Evolutionary conservation across 148 eudicot genomes (phyloP).

Genomic region (Diospyros kaki): DNA sequence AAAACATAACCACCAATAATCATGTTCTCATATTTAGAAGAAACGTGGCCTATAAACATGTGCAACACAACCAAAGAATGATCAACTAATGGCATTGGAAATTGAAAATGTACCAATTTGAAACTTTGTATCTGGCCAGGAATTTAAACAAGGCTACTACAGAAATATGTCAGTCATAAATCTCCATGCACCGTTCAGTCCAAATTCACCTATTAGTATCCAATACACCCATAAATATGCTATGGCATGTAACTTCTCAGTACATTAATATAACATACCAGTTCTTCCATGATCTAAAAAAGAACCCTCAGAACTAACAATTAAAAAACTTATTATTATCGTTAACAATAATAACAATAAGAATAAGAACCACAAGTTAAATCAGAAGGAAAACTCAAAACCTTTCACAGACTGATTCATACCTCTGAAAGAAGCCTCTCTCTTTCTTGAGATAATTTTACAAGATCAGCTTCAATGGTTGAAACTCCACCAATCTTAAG

Average conservation of each 20-base stretch:
- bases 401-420: slow-evolving; percentile 12
- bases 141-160: neutral
- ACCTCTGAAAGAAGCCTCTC: slow-evolving; percentile 94
- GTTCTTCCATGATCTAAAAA: neutral
- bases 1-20: slow-evolving; percentile 16
- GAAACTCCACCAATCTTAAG: slow-evolving; percentile 58
- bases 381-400: neutral
- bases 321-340: neutral
- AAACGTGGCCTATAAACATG: neutral
- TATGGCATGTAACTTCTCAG: neutral
- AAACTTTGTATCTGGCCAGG: neutral
- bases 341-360: no score
- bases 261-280: neutral
- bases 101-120: neutral
- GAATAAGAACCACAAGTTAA: neutral
- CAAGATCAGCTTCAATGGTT: slow-evolving; percentile 48
- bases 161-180: neutral
- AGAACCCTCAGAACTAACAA: neutral
- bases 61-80: neutral
- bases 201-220: neutral
- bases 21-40: neutral
- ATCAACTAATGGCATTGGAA: neutral
- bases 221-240: neutral
- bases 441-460: slow-evolving; percentile 66
- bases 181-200: neutral